Conservation (phyloP, 169 alveolate species). For the Miamiensis avidus region DNA sequence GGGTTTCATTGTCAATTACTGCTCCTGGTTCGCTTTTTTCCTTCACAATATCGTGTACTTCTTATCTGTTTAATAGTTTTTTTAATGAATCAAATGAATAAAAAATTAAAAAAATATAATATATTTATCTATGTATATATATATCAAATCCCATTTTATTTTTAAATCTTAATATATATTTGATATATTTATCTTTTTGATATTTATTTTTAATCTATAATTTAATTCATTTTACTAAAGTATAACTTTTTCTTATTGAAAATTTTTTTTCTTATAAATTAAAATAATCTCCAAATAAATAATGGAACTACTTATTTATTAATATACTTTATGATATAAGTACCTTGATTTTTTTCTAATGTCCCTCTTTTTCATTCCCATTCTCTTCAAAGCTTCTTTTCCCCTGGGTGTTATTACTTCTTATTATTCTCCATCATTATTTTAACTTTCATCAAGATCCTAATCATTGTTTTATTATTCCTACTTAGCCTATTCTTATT, state of each 20-base stretch:
- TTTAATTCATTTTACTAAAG: no score
- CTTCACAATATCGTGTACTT: background rate
- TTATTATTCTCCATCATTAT: background rate
- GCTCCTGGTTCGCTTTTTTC: background rate
- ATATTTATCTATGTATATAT: no score
- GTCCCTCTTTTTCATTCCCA: background rate
- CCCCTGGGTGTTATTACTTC: background rate
- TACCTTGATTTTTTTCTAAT: background rate
- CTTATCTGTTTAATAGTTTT: background rate
- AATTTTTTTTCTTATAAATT: constrained; percentile 7
- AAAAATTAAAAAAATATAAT: no score
- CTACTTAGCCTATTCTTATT: background rate
- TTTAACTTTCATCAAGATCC: background rate
- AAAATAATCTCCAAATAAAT: no score
- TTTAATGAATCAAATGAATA: no score
- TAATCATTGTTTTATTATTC: no score
- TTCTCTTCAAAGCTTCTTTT: background rate
- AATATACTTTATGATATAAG: no score
- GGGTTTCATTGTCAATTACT: constrained; percentile 4
- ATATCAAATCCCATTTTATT: no score
- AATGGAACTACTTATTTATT: no score
- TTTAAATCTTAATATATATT: no score
- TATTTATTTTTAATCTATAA: no score
- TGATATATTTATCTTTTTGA: no score
- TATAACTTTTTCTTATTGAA: constrained; percentile 5